Evolutionary conservation across 2,329 filamentous ascomycete genomes (phyloP), one percentile per base, ranked within the genome.

Genomic region (Hymenoscyphus fructigenus): DNA sequence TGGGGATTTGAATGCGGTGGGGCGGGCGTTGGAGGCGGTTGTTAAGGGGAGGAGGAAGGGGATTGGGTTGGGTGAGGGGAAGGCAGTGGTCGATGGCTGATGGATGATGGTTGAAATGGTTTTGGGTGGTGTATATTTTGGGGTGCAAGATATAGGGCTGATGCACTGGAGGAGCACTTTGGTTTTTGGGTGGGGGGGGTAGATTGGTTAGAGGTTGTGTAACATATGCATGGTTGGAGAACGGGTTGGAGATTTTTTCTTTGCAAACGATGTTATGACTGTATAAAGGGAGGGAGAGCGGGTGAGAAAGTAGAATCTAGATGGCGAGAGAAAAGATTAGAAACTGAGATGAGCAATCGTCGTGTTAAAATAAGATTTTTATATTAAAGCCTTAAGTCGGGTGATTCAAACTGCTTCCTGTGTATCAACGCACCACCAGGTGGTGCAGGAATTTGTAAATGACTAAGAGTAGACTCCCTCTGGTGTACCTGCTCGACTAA

Each of bases 1-100:
- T 36, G 93, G 93, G 0, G 93, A 97, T 79, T 75, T 97, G 68
- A 88, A 91, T 67, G 92, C 89, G 0, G 88, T 97, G 0, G 93
- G 92, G 0, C 84, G 82, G 71, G 93, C 91, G 68, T 76, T 97
- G 38, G 81, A 82, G 70, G 91, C 90, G 12, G 77, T 97, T 15
- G 74, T 88, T 0, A 82, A 84, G 63, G 93, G 88, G 1, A 82
- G 91, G 62, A 80, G 78, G 66, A 91, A 88, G 75, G 90, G 92
- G 0, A 90, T 96, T 70, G 92, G 93, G 1, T 69, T 88, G 66
- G 85, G 88, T n/a, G 58, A 58, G 38, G 47, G 47, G 36, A 20
- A 14, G 23, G 44, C 20, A 41, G 15, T 32, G 26, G 38, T 34
- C 34, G 55, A 34, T 10, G 26, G 55, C 6, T 34, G 10, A 6